These are phyloP conservation scores for Aethionema arabicum DNA, from an alignment of 345 rosid species.

Conservation along the genomic window DNA sequence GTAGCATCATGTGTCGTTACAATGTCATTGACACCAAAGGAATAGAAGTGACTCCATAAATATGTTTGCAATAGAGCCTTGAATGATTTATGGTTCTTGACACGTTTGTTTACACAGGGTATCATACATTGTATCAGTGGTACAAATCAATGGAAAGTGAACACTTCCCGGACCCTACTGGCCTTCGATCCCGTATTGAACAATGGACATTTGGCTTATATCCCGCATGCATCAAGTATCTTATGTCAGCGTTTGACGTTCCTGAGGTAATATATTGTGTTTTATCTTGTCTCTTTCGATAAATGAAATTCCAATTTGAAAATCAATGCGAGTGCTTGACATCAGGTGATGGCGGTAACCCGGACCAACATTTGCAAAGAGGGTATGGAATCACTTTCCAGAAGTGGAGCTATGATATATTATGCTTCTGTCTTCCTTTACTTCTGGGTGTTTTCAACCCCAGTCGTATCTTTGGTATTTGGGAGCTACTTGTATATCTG, in stretches of 20 bases:
- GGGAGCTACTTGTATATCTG: conserved; percentile 97
- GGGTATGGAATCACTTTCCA: conserved; percentile 72
- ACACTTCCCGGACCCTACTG: conserved; percentile 99
- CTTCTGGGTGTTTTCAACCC: conserved; percentile 99
- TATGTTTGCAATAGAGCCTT: background rate
- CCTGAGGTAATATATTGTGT: conserved; percentile 56
- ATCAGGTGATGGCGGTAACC: conserved; percentile 94
- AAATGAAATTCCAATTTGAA: background rate
- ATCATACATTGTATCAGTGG: conserved; percentile 94
- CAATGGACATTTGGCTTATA: conserved; percentile 98
- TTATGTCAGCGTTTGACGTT: conserved; percentile 97
- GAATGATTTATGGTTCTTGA: conserved; percentile 1
- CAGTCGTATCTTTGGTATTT: conserved; percentile 86
- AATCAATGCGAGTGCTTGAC: background rate
- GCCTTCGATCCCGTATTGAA: conserved; percentile 92
- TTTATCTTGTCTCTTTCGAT: background rate
- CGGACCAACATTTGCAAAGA: conserved; percentile 84
- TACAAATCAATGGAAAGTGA: conserved; percentile 86
- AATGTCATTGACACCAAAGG: background rate
- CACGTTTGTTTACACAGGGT: conserved; percentile 51
- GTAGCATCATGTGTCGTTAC: background rate
- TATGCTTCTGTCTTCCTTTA: conserved; percentile 94
- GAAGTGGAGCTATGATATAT: conserved; percentile 82
- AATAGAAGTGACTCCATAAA: background rate
- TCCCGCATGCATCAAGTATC: conserved; percentile 98